Percentiles rank a stretch among this genome's conserved stretches.
Conservation (phyloP, 148 eudicot species). For the Cornus suecica region DNA sequence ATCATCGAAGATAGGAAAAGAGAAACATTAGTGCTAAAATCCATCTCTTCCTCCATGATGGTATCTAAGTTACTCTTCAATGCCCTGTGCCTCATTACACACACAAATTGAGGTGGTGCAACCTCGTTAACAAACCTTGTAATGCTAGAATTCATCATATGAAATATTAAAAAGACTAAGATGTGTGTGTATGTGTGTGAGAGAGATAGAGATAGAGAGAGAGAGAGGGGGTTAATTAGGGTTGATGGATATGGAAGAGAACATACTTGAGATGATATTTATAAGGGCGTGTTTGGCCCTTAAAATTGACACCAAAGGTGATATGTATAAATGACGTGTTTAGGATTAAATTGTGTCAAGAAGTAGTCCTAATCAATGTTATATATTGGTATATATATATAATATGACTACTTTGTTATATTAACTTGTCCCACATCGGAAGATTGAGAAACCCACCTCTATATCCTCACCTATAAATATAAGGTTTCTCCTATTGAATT, state of each 20-base stretch:
- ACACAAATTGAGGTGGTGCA: slow-evolving; percentile 44
- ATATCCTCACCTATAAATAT: no score
- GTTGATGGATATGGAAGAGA: neutral
- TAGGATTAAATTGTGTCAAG: slow-evolving; percentile 7
- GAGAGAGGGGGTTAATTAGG: neutral
- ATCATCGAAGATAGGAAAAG: neutral
- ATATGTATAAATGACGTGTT: slow-evolving; percentile 1
- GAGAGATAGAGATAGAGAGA: neutral
- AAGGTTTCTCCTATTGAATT: no score
- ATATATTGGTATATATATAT: no score
- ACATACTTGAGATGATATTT: slow-evolving; percentile 2
- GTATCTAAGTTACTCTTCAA: slow-evolving; percentile 37
- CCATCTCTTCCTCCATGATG: slow-evolving; percentile 46
- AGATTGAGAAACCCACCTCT: no score
- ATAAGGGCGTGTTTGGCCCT: slow-evolving; percentile 2
- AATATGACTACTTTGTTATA: no score
- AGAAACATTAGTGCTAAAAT: slow-evolving; percentile 10
- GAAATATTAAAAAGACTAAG: neutral
- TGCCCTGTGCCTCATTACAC: slow-evolving; percentile 35
- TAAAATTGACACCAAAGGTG: neutral
- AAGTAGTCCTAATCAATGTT: slow-evolving; percentile 4
- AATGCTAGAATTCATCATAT: slow-evolving; percentile 31
- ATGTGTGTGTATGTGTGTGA: no score
- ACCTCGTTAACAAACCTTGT: slow-evolving; percentile 42
- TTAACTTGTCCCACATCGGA: no score